A percentile compares a stretch with the other conserved stretches of the same genome.
Conservation (phyloP, 2,329 filamentous ascomycete genomes). For the Trichoderma hamatum region DNA sequence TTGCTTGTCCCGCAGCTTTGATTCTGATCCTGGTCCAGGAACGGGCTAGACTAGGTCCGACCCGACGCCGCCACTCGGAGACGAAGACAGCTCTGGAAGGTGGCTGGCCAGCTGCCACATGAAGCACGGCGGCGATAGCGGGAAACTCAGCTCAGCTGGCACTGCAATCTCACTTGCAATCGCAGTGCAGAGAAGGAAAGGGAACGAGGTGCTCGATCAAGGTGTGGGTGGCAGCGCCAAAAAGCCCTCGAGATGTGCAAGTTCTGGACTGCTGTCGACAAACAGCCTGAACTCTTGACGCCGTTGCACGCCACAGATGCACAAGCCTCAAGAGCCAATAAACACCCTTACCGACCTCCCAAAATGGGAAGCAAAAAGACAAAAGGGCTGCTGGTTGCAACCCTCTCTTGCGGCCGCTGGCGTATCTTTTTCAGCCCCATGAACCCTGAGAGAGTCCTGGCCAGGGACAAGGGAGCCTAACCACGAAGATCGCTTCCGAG, state of each 20-base stretch:
- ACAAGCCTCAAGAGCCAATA: conserved; percentile 5
- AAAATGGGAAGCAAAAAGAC: not conserved
- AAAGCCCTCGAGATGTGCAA: not conserved
- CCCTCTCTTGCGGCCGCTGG: conserved; percentile 7
- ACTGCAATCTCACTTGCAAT: not conserved
- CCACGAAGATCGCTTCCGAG: conserved; percentile 1
- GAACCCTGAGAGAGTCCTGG: not conserved
- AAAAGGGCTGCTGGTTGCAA: not conserved
- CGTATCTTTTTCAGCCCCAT: conserved; percentile 7
- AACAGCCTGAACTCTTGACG: not conserved
- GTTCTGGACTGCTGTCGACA: not conserved
- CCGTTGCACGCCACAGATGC: not conserved
- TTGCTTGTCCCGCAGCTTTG: not conserved
- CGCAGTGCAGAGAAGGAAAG: not conserved
- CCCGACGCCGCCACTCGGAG: conserved; percentile 19
- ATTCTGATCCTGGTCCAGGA: not conserved
- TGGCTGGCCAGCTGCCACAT: not conserved
- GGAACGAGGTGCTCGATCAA: not conserved
- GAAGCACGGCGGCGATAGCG: not conserved
- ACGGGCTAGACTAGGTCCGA: not conserved
- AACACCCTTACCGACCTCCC: conserved; percentile 13
- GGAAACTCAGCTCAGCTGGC: conserved; percentile 6
- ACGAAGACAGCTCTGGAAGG: conserved; percentile 23
- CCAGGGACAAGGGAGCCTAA: conserved; percentile 1
- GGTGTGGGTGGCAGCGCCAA: conserved; percentile 9